Evolutionary conservation across 1,284 basidiomycete species (phyloP), one percentile per base, ranked within the genome.

Genomic region (Chondrostereum purpureum): DNA sequence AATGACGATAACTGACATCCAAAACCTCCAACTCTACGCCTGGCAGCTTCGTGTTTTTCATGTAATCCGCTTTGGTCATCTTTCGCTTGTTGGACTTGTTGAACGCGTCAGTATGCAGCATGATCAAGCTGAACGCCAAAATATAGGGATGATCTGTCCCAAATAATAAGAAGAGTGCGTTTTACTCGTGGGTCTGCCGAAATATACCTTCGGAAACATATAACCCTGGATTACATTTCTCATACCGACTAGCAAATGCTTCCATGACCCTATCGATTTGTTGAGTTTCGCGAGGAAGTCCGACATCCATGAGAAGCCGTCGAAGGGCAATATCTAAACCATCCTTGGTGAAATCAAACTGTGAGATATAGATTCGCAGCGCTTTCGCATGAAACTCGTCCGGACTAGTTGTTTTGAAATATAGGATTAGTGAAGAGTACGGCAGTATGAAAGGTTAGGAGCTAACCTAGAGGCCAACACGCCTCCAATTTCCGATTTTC

Each of bases 181-280:
- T 13, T 44, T 52, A 72, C 48, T 56, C n/a, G n/a, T n/a, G n/a
- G n/a, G n/a, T n/a, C n/a, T n/a, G n/a, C 10, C 13, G 34, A 13
- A 12, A 43, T 11, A 33, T 16, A 88, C 92, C 92, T 59, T 84
- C 76, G 19, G 83, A 79, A 4, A 70, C 70, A 60, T 95, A 97
- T 31, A 97, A 65, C 42, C 74, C 79, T 43, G 86, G 82, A 62
- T 99, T 96, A 65, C 92, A 94, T 46, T 78, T 70, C 48, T 80
- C 69, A 65, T 98, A 99, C 46, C 88, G 78, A 43, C 72, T 73
- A 5, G 95, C 88, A 64, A 99, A 99, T 0, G 90, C 90, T 65
- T 98, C 93, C 60, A 99, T 92, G 42, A 98, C 90, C 43, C 95
- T 79, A 64, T 99, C 96, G 50, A 99, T 99, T 65, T 99, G 95